Base-by-base conservation (phyloP, 1,284 basidiomycete species). In the Xanthoconium separans region DNA sequence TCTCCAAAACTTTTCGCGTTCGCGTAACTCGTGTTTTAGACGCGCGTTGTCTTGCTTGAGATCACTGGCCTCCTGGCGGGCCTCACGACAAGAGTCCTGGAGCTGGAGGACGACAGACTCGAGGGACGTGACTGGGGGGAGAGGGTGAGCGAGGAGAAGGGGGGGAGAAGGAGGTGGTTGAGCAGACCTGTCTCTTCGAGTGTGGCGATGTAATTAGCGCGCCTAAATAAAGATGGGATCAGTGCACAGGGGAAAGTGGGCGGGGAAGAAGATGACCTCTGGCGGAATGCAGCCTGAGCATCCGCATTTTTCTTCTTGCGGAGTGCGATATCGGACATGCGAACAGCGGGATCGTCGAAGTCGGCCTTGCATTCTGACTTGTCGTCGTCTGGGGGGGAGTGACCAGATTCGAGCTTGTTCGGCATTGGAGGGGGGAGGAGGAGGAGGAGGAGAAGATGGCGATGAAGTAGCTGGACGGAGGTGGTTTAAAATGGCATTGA, bases 251-350 rank as follows among this genome's bases (percentile, higher is more conserved):
- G 47, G 50, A 46, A 18, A 45, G 37, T 44, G 43, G 4, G n/a
- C 18, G 44, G 50, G 50, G 2, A 20, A 30, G 45, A 40, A 37
- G 57, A 57, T 53, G 46, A 68, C 68, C 71, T 70, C 58, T 70
- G 71, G 47, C 70, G 70, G 61, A 81, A 82, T 57, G 80, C 80
- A 53, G 80, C 79, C 63, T 83, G 82, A 3, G 82, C 82, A 63
- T 89, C 87, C 43, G 89, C 89, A 62, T 91, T 91, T 75, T 91
- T 92, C 78, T 89, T 90, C 75, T 90, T 90, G 61, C 88, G 77
- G 61, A 88, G 76, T 37, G 84, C 84, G 33, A 87, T 79, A 70
- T 89, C 87, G 60, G 81, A 70, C 57, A 75, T 65, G 56, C 73
- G 73, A 47, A 64, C 45, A 29, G 47, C 5, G 15, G 68, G 57